Conservation (phyloP, 2,329 filamentous ascomycete species). For the Fusarium ambrosium region DNA sequence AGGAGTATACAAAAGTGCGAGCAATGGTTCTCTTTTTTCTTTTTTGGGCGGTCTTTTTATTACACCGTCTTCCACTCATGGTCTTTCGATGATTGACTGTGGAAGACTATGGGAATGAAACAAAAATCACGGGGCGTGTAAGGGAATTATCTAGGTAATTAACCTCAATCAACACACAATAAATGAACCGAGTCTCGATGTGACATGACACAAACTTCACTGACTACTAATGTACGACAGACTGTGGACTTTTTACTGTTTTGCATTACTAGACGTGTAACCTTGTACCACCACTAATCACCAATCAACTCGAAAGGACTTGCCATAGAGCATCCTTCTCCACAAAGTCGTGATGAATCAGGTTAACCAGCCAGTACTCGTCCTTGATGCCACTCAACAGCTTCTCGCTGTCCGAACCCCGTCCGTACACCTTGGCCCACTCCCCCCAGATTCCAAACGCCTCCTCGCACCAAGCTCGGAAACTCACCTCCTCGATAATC, state of each 20-base stretch:
- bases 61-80: constrained; percentile 12
- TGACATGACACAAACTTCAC: not conserved
- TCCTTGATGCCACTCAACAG: constrained; percentile 76
- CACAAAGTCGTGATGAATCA: constrained; percentile 85
- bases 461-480: constrained; percentile 94
- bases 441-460: constrained; percentile 96
- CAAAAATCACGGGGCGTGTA: constrained; percentile 16
- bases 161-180: constrained; percentile 7
- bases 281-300: not conserved
- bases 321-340: constrained; percentile 80
- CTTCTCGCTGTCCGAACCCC: constrained; percentile 76
- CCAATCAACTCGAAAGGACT: constrained; percentile 63
- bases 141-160: constrained; percentile 21
- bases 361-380: constrained; percentile 90
- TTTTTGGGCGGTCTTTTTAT: not conserved
- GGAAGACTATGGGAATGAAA: constrained; percentile 4
- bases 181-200: constrained; percentile 2
- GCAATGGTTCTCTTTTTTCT: not conserved
- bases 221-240: not conserved
- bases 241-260: constrained; percentile 6
- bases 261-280: constrained; percentile 7
- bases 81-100: not conserved
- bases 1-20: not conserved
- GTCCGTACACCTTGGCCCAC: constrained; percentile 91
- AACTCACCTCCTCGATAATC: constrained; percentile 95